phyloP scores from a whole-genome alignment of 2,329 filamentous ascomycete species.

The Colletotrichum sojae region DNA sequence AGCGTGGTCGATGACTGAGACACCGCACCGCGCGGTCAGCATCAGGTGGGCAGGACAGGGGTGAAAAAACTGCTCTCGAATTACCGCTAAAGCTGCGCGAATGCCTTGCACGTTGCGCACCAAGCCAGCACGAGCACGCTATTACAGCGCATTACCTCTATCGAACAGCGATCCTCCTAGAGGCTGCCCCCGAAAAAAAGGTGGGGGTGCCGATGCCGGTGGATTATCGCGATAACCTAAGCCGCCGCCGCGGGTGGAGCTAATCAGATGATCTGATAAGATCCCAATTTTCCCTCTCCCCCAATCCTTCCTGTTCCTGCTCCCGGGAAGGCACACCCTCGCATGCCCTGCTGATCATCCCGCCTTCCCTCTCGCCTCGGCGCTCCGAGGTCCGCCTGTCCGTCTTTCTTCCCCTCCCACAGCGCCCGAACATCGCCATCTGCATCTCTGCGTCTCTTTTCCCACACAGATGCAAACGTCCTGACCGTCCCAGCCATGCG shows the following conservation, averaged over 20 bases:
- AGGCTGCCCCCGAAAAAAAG: not conserved
- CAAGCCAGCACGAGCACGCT: no score
- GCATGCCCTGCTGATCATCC: slow-evolving; percentile 7
- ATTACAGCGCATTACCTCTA: no score
- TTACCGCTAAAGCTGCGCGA: no score
- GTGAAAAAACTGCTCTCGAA: not conserved
- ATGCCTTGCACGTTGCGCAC: no score
- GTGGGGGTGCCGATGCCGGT: slow-evolving; percentile 33
- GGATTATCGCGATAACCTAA: slow-evolving; percentile 30
- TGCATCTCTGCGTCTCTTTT: not conserved
- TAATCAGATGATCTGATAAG: slow-evolving; percentile 44
- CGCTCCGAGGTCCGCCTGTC: slow-evolving; percentile 5
- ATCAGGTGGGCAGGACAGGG: slow-evolving; percentile 9
- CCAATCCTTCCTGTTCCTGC: slow-evolving; percentile 3
- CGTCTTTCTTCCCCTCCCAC: not conserved
- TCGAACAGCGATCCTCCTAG: not conserved
- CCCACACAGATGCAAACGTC: slow-evolving; percentile 22
- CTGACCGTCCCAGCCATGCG: slow-evolving; percentile 23
- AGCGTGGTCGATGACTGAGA: slow-evolving; percentile 12
- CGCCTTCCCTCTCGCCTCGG: slow-evolving; percentile 5
- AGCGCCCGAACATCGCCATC: not conserved
- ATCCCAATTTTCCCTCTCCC: slow-evolving; percentile 31
- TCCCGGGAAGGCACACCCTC: not conserved
- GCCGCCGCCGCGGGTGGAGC: not conserved
- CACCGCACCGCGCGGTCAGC: slow-evolving; percentile 18